Percentiles rank a stretch among this genome's conserved stretches.
Conservation (phyloP, 257 asterid genomes). For the Avicennia marina region DNA sequence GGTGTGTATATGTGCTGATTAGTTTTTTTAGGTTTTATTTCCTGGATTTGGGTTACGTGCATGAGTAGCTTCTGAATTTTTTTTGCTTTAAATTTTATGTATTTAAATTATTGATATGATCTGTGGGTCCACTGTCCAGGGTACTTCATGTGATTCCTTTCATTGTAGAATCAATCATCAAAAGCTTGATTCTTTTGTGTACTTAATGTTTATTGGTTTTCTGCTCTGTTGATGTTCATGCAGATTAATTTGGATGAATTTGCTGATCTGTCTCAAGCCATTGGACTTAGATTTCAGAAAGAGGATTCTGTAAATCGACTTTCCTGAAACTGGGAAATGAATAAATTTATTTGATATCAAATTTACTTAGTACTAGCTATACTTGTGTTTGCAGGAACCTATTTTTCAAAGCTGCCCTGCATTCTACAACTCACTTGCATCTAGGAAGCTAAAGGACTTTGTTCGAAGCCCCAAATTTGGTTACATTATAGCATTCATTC, state of each 20-base stretch:
- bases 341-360: constrained; percentile 3
- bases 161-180: background rate
- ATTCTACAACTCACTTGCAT: constrained; percentile 64
- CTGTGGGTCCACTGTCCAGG: no score
- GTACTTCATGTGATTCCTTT: constrained; percentile 9
- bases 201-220: constrained; percentile 12
- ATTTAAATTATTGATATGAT: background rate
- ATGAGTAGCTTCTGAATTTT: background rate
- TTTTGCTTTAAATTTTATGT: background rate
- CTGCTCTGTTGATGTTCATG: constrained; percentile 19
- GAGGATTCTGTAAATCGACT: constrained; percentile 68
- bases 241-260: constrained; percentile 93
- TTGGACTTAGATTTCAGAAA: constrained; percentile 89
- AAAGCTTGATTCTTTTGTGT: background rate
- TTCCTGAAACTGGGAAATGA: constrained; percentile 18
- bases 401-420: constrained; percentile 61
- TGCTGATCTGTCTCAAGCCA: constrained; percentile 81
- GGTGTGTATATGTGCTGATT: background rate
- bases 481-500: constrained; percentile 57
- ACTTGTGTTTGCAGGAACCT: constrained; percentile 56
- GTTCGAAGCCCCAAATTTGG: constrained; percentile 64
- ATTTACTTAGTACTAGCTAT: constrained; percentile 10
- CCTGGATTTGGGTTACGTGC: background rate
- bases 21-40: background rate
- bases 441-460: constrained; percentile 63